These are phyloP conservation scores for Lachnellula subtilissima DNA, from an alignment of 2,329 filamentous ascomycete genomes.

Conservation along the genomic window DNA sequence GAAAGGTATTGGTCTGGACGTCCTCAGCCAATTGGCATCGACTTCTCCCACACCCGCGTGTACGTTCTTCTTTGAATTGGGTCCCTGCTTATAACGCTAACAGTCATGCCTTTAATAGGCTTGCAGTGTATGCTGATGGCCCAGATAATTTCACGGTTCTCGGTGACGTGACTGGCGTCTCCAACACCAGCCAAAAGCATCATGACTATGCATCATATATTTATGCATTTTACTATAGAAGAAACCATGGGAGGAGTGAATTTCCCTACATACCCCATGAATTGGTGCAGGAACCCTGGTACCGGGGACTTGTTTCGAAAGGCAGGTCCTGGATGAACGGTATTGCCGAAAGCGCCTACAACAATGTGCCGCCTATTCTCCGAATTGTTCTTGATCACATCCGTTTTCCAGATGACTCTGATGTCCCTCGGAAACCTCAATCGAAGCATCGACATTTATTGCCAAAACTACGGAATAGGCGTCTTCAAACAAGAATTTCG, in stretches of 20 bases:
- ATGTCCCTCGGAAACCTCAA: not conserved
- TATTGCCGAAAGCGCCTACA: not conserved
- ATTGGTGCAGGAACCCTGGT: not conserved
- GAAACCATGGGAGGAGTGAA: not conserved
- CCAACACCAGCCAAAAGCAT: not conserved
- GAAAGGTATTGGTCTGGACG: conserved; percentile 12
- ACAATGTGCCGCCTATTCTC: not conserved
- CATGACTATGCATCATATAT: conserved; percentile 4
- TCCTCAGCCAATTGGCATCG: conserved; percentile 14
- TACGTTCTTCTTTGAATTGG: not conserved
- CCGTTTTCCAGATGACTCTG: not conserved
- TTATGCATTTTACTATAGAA: not conserved
- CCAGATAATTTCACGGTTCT: conserved; percentile 7
- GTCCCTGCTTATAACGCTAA: not conserved
- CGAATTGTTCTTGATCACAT: not conserved
- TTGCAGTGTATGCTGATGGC: conserved; percentile 11
- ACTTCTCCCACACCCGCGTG: conserved; percentile 5
- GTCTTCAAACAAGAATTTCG: conserved; percentile 4
- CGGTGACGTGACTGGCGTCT: not conserved
- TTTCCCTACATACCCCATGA: not conserved
- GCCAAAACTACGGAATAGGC: not conserved
- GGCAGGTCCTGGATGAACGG: not conserved
- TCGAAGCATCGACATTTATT: conserved; percentile 3
- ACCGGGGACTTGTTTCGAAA: not conserved
- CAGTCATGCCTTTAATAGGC: not conserved